Base-by-base conservation (phyloP, 164 flowering plant species). In the Cinnamomum micranthum region DNA sequence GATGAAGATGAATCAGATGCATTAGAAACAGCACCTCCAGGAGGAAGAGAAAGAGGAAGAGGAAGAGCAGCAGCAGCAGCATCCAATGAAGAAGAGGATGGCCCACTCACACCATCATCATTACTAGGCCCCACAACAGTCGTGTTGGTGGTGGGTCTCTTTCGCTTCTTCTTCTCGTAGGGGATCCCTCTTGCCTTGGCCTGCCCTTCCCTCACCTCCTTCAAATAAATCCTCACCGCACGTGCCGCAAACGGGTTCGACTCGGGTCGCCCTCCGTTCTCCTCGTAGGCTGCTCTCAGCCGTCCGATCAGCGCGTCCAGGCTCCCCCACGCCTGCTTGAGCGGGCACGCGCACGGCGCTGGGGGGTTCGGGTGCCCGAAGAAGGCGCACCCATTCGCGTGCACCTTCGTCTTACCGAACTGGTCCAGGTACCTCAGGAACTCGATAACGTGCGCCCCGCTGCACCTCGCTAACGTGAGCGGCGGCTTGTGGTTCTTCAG, bases 251-350 rank as follows among this genome's bases (percentile, higher is more conserved):
- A 84, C 19, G 86, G 84, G 70, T 84, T 84, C 14, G 81, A 69
- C 27, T 84, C 86, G 1, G 84, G 81, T 59, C 72, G 72, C 2
- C 84, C 86, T 6, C 86, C 86, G 75, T 80, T 80, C 75, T 84
- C 84, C 65, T 84, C 86, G 28, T 81, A 84, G 13, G 86, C 86
- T 0, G 86, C 84, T 31, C 84, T 74, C 9, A 84, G 76, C 65
- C 86, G 73, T 55, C 86, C 86, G 65, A 84, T 76, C 17, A 84
- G 77, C 10, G 86, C 80, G 68, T 84, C 86, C 0, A 84, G 81
- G 72, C 86, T 84, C 5, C 86, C 86, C 86, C 86, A 84, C 3
- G 86, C 86, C 76, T 84, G 86, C 64, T 75, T 76, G 22, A 84
- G 78, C 17, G 86, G 83, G 66, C 86, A 84, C 3, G 81, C 64